Evolutionary conservation across 2,329 filamentous ascomycete species (phyloP).

Genomic region (Fusarium papillatum): DNA sequence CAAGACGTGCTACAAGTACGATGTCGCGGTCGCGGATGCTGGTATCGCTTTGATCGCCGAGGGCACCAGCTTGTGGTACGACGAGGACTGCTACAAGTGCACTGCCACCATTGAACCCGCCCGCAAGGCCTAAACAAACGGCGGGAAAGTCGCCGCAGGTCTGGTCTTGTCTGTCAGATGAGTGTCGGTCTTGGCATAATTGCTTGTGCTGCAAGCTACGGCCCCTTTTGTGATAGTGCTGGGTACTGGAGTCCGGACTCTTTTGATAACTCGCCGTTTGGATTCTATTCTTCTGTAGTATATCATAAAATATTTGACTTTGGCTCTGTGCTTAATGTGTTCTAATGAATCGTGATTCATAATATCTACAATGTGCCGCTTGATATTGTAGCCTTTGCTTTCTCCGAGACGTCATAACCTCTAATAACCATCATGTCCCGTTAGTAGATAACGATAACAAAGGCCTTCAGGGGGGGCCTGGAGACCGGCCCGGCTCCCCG

Average conservation of each 20-base stretch:
- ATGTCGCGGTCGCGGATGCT: neutral
- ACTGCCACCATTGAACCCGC: neutral
- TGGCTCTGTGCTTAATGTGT: neutral
- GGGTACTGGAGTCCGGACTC: neutral
- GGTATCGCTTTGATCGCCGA: neutral
- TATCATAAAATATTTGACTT: neutral
- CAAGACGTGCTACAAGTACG: neutral
- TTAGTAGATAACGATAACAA: neutral
- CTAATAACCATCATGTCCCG: neutral
- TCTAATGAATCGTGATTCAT: neutral
- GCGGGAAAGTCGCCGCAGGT: neutral
- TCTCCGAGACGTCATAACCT: neutral
- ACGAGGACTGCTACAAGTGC: neutral
- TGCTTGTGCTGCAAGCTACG: neutral
- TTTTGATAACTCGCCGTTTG: neutral
- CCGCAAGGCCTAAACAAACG: neutral
- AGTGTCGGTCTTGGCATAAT: neutral
- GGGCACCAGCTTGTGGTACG: neutral
- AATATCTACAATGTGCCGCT: neutral
- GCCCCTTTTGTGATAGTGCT: neutral
- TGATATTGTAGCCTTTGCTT: neutral
- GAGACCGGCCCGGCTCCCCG: neutral
- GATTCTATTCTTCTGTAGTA: neutral
- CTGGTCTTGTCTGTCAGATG: neutral
- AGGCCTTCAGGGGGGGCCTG: neutral